Percentiles rank a stretch among this genome's conserved stretches.
phyloP scores from a whole-genome alignment of 192 early-diverging fungal genomes.

The Backusella parvicylindrica region DNA sequence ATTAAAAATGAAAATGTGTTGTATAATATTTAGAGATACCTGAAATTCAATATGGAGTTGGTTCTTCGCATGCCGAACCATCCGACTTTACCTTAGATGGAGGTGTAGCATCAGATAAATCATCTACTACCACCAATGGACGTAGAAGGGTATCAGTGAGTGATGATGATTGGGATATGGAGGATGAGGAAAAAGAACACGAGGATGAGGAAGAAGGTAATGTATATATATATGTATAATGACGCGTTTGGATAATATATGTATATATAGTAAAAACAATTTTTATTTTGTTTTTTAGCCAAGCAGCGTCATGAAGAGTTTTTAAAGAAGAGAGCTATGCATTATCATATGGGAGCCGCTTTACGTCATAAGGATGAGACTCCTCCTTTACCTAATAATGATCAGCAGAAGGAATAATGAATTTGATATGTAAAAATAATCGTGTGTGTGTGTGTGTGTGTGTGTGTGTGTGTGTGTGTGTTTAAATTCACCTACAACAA shows the following conservation, averaged over 20 bases:
- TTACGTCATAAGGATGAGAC: conserved; percentile 52
- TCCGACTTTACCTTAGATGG: conserved; percentile 32
- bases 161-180: conserved; percentile 57
- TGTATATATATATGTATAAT: not conserved
- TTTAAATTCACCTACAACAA: too few relatives aligned
- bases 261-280: not conserved
- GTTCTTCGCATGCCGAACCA: conserved; percentile 3
- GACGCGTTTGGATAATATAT: not conserved
- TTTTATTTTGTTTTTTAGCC: conserved; percentile 11
- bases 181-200: conserved; percentile 54
- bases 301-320: conserved; percentile 71
- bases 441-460: too few relatives aligned
- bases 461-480: too few relatives aligned
- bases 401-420: not conserved
- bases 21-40: conserved; percentile 5
- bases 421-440: not conserved
- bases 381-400: conserved; percentile 1
- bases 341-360: conserved; percentile 88
- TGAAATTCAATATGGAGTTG: conserved; percentile 5
- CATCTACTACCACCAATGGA: conserved; percentile 17
- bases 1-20: not conserved
- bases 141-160: conserved; percentile 29
- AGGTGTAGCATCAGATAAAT: conserved; percentile 30
- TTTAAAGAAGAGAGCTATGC: conserved; percentile 68
- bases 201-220: conserved; percentile 41